Evolutionary conservation across 176 grass and related monocot species (phyloP).

Genomic region (Calamus simplicifolius): DNA sequence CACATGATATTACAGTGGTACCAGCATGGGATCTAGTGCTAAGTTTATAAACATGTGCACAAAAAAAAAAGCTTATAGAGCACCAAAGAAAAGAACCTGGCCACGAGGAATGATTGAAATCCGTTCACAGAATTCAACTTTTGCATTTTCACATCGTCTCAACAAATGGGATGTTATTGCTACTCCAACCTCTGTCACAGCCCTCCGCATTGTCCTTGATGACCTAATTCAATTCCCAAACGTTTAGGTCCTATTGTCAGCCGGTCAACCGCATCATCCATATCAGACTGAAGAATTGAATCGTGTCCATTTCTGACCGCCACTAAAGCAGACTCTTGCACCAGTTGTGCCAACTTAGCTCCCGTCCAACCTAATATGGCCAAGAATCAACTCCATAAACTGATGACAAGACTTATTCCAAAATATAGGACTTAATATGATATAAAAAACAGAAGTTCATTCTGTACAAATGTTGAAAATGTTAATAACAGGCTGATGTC

Average conservation of each 20-base stretch:
- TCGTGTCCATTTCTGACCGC: slow-evolving; percentile 25
- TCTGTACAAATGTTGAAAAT: too few relatives aligned
- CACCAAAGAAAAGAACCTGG: slow-evolving; percentile 4
- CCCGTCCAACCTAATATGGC: slow-evolving; percentile 17
- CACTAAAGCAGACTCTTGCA: slow-evolving; percentile 30
- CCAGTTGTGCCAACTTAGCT: slow-evolving; percentile 21
- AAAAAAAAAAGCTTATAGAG: background rate
- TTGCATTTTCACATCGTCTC: slow-evolving; percentile 26
- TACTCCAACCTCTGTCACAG: slow-evolving; percentile 34
- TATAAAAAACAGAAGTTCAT: too few relatives aligned
- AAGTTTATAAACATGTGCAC: too few relatives aligned
- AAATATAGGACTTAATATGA: too few relatives aligned
- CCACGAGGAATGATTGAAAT: slow-evolving; percentile 37
- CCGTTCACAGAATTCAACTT: slow-evolving; percentile 32
- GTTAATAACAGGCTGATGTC: too few relatives aligned
- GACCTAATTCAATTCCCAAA: slow-evolving; percentile 21
- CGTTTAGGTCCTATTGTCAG: slow-evolving; percentile 24
- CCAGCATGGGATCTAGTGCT: too few relatives aligned
- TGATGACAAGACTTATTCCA: too few relatives aligned
- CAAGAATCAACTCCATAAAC: too few relatives aligned
- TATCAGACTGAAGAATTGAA: slow-evolving; percentile 29
- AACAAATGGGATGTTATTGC: slow-evolving; percentile 31
- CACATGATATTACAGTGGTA: too few relatives aligned
- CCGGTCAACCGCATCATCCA: slow-evolving; percentile 35
- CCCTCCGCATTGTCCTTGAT: slow-evolving; percentile 34